Percentiles rank a stretch among this genome's conserved stretches.
Evolutionary conservation across 2,329 filamentous ascomycete species (phyloP).

Genomic region (Epichloe amarillans): DNA sequence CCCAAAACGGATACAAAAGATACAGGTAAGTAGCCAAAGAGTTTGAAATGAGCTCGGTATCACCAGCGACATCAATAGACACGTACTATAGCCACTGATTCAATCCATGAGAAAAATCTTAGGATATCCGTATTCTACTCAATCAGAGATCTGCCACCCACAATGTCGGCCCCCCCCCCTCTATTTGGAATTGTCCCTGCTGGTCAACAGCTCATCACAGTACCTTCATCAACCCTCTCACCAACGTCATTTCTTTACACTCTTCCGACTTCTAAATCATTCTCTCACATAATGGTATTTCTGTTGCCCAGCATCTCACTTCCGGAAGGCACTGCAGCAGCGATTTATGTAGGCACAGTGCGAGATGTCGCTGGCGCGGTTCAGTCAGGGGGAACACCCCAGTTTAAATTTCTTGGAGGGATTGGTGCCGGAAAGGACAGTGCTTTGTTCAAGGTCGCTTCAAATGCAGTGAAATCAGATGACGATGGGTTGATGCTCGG

Average conservation of each 20-base stretch:
- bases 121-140: not conserved
- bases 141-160: conserved; percentile 1
- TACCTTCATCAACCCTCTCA: conserved; percentile 38
- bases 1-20: too few species aligned
- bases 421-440: conserved; percentile 84
- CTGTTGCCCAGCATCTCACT: conserved; percentile 66
- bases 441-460: conserved; percentile 70
- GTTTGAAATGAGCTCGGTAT: too few species aligned
- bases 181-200: conserved; percentile 49
- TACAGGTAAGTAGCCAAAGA: too few species aligned
- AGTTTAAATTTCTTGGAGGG: conserved; percentile 77
- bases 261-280: conserved; percentile 35
- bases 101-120: not conserved
- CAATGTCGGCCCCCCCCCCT: conserved; percentile 30
- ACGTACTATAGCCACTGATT: not conserved
- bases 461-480: conserved; percentile 9
- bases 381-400: conserved; percentile 29
- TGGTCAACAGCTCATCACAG: conserved; percentile 42
- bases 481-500: conserved; percentile 57
- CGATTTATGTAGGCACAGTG: conserved; percentile 67
- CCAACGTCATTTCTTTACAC: conserved; percentile 44
- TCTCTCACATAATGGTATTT: conserved; percentile 81
- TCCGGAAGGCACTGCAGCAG: conserved; percentile 65
- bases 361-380: conserved; percentile 25
- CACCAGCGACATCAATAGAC: too few species aligned